Evolutionary conservation across 1,284 basidiomycete species (phyloP), one percentile per base, ranked within the genome.

Genomic region (Kwoniella shivajii): DNA sequence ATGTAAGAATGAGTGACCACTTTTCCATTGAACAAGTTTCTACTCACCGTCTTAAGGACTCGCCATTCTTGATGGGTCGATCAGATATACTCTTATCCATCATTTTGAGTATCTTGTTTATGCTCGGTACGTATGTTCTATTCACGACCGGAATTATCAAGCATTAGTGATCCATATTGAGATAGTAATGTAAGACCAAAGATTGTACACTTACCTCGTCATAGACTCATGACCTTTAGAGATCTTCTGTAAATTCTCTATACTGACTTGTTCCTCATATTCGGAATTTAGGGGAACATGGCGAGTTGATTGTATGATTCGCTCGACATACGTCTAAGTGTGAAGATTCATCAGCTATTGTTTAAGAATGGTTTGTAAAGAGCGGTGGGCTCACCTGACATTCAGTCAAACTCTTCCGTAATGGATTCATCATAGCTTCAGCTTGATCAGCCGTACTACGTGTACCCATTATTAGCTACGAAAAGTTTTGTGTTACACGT

Each of bases 341-440:
- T 6, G 10, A 4, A 18, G 52, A 59, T n/a, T 63, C 54, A 49
- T 39, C 34, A 48, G 39, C 38, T 27, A 24, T 2, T n/a, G 13
- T 13, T 24, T n/a, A n/a, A 45, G n/a, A 18, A n/a, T 6, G 24
- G 29, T 42, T 16, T 6, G 13, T 18, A 38, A 30, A 10, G 20
- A 5, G 46, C n/a, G 13, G 13, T 14, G 18, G 7, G 57, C 67
- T 54, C 20, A 73, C 72, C 14, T 57, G 57, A 30, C 69, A 67
- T 14, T 69, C 70, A 10, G 30, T 43, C 37, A 70, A 42, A 39
- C 68, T 73, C 74, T 92, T 95, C 79, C 96, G 90, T 61, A 98
- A 78, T 68, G 90, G 92, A 27, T 87, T 85, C 91, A 98, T 94
- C 92, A 98, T 95, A 27, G 89, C 90, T 71, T 94, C 89, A 31